Evolutionary conservation across 2,329 filamentous ascomycete genomes (phyloP), one percentile per base, ranked within the genome.

Genomic region (Arachnomyces sp.): DNA sequence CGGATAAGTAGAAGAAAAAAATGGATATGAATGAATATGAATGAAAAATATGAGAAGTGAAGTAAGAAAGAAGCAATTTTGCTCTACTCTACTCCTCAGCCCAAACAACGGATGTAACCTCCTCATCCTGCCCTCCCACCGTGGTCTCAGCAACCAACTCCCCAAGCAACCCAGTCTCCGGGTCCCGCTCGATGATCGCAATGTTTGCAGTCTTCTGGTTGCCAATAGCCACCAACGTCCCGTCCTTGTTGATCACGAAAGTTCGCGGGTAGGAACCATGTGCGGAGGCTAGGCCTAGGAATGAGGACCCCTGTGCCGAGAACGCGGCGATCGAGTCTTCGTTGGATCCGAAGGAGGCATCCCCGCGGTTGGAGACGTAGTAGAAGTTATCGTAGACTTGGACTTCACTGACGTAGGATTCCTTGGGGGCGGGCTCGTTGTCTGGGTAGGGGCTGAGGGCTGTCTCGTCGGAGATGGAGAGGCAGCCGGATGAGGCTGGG

Each of bases 201-300:
- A 85, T 75, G 20, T 72, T 74, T 25, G 70, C 65, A 37, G 76
- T 76, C 12, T 62, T 61, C 60, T 87, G 81, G 47, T 83, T 68
- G 0, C 73, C 81, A 18, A 86, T 75, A 1, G 79, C 82, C 2
- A 86, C 63, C 43, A 81, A 61, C 40, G 71, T 70, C 1, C 82
- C 83, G 8, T 71, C 73, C 45, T 69, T 70, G 58, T 82, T 87
- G 42, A 85, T 61, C 37, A 71, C 73, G 57, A 85, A 82, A 31
- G 82, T 80, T 15, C 84, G 72, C 0, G 84, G 84, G 40, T 71
- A 73, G 6, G 64, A 58, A 2, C 84, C 84, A 36, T 81, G 80
- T 0, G 78, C 73, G 0, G 81, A 69, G n/a, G 72, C 71, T 18
- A 77, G 67, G 50, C 81, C 73, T 2, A 76, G 56, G 41, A 76